Evolutionary conservation across 805 yeast species (phyloP), one percentile per base, ranked within the genome.

Genomic region (Grigorovia jiainica): DNA sequence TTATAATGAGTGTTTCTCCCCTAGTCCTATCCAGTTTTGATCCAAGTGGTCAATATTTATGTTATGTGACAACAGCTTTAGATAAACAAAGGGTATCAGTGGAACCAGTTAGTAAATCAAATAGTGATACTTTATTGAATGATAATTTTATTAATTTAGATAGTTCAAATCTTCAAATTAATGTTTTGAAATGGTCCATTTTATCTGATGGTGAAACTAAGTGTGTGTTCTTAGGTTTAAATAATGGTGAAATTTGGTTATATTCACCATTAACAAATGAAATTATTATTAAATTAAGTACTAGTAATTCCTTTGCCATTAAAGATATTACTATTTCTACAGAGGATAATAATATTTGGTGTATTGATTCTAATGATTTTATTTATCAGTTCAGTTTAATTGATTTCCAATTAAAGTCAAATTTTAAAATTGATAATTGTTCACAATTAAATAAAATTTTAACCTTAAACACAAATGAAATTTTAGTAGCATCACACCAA

Each of bases 61-160:
- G 89, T 20, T 73, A 78, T 36, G 85, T 76, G 1, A 65, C 76
- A 17, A 74, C 76, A 29, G 81, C 86, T 1, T 70, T 86, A 45
- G 90, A 84, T 58, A 68, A 78, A 5, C 90, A 82, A 53, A 76
- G 78, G 48, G 64, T 86, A 31, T 69, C 79, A 43, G 83, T 82
- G 2, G 80, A 78, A 53, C 70, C 82, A 16, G 67, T 75, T 9
- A 41, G 42, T 18, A 40, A 39, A 19, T 33, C 45, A 5, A 41
- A 41, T n/a, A 69, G 64, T 21, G 57, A 70, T 13, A 24, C 47
- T n/a, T 36, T 46, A 3, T 29, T 50, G 5, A 68, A 75, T n/a
- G 63, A 55, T 19, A 51, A 47, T 27, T 53, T 47, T 23, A 38
- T 58, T 24, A 46, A 48, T 31, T 42, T 59, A 40, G 60, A 60